phyloP scores from a whole-genome alignment of 2,329 filamentous ascomycete species.

The Acarospora socialis region DNA sequence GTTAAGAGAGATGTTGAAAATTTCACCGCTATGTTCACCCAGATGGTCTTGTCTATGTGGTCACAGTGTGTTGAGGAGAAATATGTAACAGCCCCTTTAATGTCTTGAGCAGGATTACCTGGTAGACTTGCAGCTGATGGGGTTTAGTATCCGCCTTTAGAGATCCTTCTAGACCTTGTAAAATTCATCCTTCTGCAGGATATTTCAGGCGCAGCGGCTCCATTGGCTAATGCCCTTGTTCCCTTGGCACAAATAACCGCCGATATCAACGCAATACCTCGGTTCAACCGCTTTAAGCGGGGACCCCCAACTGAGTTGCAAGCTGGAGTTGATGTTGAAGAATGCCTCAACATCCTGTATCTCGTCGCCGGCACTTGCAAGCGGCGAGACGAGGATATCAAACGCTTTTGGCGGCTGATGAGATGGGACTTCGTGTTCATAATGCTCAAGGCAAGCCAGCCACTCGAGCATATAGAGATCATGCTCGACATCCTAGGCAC shows the following conservation, averaged over 20 bases:
- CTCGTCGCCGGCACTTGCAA: slow-evolving; percentile 36
- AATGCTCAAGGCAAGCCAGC: slow-evolving; percentile 44
- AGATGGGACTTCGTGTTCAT: slow-evolving; percentile 43
- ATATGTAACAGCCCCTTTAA: slow-evolving; percentile 20
- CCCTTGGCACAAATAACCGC: slow-evolving; percentile 30
- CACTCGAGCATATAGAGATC: slow-evolving; percentile 39
- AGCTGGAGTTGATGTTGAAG: slow-evolving; percentile 26
- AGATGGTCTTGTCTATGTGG: slow-evolving; percentile 40
- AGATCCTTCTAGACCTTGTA: slow-evolving; percentile 28
- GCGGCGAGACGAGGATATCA: slow-evolving; percentile 26
- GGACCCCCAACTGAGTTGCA: slow-evolving; percentile 28
- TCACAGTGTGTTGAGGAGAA: slow-evolving; percentile 40
- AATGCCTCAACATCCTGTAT: slow-evolving; percentile 41
- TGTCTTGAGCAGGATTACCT: too few relatives aligned
- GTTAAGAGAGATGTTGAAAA: slow-evolving; percentile 23
- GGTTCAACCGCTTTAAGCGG: slow-evolving; percentile 31
- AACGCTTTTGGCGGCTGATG: slow-evolving; percentile 42
- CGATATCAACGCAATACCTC: slow-evolving; percentile 41
- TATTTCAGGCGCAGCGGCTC: slow-evolving; percentile 22
- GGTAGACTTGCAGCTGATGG: slow-evolving; percentile 1
- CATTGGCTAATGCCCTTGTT: slow-evolving; percentile 25
- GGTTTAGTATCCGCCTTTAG: slow-evolving; percentile 24
- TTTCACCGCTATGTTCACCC: slow-evolving; percentile 35
- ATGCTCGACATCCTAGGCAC: slow-evolving; percentile 41
- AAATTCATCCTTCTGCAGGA: slow-evolving; percentile 28